These are phyloP conservation scores for Daldinia loculata DNA, from an alignment of 495 filamentous ascomycete species.

Conservation along the genomic window DNA sequence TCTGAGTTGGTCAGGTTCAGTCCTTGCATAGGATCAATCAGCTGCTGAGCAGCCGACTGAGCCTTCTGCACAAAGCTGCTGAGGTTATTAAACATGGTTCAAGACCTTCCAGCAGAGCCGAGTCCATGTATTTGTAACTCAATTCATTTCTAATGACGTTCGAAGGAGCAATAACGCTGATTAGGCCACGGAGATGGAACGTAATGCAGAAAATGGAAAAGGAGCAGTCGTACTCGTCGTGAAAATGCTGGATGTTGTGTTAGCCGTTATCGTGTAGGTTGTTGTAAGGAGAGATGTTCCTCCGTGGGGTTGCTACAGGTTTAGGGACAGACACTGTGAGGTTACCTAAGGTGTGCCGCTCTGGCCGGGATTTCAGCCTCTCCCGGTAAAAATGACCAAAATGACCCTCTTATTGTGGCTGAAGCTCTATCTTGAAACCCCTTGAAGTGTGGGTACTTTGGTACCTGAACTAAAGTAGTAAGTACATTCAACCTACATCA, in stretches of 20 bases:
- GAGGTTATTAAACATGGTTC: slow-evolving; percentile 76
- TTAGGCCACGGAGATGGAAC: background rate
- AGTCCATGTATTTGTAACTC: slow-evolving; percentile 40
- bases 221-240: background rate
- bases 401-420: slow-evolving; percentile 27
- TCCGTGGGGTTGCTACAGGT: slow-evolving; percentile 24
- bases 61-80: slow-evolving; percentile 93
- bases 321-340: slow-evolving; percentile 7
- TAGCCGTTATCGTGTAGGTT: slow-evolving; percentile 10
- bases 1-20: slow-evolving; percentile 72
- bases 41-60: slow-evolving; percentile 68
- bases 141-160: slow-evolving; percentile 44
- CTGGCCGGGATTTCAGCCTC: slow-evolving; percentile 30
- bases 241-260: slow-evolving; percentile 10
- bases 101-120: slow-evolving; percentile 38
- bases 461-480: background rate
- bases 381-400: slow-evolving; percentile 3
- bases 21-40: slow-evolving; percentile 85
- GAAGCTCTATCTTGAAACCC: slow-evolving; percentile 7
- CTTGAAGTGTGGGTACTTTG: background rate
- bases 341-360: slow-evolving; percentile 14
- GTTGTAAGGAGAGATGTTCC: slow-evolving; percentile 11
- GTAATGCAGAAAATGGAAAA: background rate
- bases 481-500: no score
- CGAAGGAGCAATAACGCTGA: slow-evolving; percentile 7